These are phyloP conservation scores for Lasiodiplodia sp. DNA, from an alignment of 2,329 filamentous ascomycete species.

Conservation along the genomic window DNA sequence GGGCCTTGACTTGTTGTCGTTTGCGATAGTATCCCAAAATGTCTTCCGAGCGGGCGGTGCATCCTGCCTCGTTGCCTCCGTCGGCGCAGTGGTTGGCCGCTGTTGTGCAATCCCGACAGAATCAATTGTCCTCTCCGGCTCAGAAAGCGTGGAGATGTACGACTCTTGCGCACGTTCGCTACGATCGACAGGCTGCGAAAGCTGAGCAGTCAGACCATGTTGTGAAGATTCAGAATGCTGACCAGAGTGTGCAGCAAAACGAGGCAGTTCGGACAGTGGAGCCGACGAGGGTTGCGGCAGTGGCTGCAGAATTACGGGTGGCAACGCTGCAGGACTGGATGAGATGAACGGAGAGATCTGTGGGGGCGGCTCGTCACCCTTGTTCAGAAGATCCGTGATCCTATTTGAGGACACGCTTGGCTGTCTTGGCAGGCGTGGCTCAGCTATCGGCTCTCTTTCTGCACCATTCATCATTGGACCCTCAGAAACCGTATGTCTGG, in stretches of 20 bases:
- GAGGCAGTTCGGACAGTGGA: conserved; percentile 9
- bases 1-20: conserved; percentile 23
- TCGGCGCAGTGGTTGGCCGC: conserved; percentile 18
- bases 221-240: conserved; percentile 14
- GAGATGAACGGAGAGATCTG: conserved; percentile 16
- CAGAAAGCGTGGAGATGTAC: conserved; percentile 17
- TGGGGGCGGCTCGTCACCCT: conserved; percentile 39
- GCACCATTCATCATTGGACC: conserved; percentile 11
- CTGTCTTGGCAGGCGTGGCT: conserved; percentile 31
- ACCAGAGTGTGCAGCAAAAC: conserved; percentile 7
- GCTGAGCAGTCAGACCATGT: conserved; percentile 4
- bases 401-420: conserved; percentile 41
- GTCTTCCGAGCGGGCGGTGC: conserved; percentile 14
- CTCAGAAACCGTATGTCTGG: not conserved
- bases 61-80: conserved; percentile 8
- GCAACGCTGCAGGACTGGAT: conserved; percentile 25
- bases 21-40: conserved; percentile 28
- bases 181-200: conserved; percentile 24
- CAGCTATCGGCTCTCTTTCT: not conserved
- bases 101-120: not conserved
- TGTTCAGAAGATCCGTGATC: conserved; percentile 48
- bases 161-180: conserved; percentile 20
- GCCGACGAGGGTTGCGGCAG: conserved; percentile 16
- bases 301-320: conserved; percentile 26
- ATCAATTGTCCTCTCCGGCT: conserved; percentile 11